phyloP scores from a whole-genome alignment of 2,329 filamentous ascomycete genomes.

The Setomelanomma holmii region DNA sequence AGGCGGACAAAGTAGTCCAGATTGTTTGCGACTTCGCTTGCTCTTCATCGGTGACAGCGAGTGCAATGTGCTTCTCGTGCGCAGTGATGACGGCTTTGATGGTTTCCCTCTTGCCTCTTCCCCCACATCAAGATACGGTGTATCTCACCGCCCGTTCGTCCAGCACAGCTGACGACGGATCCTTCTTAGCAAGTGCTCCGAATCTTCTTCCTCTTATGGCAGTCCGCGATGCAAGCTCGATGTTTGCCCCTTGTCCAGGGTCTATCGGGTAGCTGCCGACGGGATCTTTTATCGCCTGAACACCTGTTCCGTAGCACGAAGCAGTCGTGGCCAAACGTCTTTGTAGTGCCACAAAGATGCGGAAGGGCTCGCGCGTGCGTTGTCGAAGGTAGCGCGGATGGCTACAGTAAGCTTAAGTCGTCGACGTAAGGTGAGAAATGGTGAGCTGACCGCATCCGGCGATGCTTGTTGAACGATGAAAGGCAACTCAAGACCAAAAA shows the following conservation, averaged over 20 bases:
- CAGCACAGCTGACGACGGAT: background rate
- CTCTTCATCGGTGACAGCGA: constrained; percentile 12
- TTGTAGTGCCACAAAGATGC: constrained; percentile 16
- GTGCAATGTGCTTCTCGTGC: background rate
- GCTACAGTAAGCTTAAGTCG: constrained; percentile 31
- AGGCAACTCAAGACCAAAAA: too few relatives aligned
- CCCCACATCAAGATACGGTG: constrained; percentile 12
- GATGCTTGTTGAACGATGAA: constrained; percentile 9
- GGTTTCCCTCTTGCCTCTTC: background rate
- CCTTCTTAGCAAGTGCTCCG: too few relatives aligned
- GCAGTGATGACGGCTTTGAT: too few relatives aligned
- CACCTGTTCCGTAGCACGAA: constrained; percentile 6
- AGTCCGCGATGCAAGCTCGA: constrained; percentile 10
- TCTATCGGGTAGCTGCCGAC: background rate
- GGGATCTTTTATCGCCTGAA: too few relatives aligned
- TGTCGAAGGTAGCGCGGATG: constrained; percentile 11
- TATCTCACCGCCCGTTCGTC: constrained; percentile 19
- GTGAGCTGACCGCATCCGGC: background rate
- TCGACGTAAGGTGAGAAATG: constrained; percentile 11
- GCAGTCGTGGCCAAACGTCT: constrained; percentile 7
- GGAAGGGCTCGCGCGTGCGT: constrained; percentile 13
- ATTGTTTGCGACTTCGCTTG: background rate
- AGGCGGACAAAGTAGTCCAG: constrained; percentile 11
- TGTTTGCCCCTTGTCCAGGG: background rate
- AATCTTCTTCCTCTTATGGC: constrained; percentile 4